Evolutionary conservation across 169 alveolate genomes (phyloP).

Genomic region (Plasmodium cynomolgi): DNA sequence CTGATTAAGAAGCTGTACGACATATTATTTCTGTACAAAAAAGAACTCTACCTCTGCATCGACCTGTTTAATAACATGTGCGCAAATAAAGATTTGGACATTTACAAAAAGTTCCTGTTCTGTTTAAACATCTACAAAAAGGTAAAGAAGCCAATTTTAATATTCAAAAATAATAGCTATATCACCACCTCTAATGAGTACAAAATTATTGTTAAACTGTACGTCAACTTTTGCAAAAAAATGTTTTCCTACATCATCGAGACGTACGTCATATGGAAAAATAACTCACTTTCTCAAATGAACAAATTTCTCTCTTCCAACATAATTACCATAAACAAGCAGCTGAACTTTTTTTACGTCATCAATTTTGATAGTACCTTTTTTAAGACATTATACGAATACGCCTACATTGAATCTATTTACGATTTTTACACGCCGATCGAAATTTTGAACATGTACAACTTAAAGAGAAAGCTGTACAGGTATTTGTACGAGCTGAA

Average conservation of each 20-base stretch:
- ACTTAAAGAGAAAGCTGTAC: slow-evolving; percentile 52
- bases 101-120: slow-evolving; percentile 45
- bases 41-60: slow-evolving; percentile 40
- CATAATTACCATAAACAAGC: slow-evolving; percentile 62
- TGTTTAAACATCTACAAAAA: slow-evolving; percentile 65
- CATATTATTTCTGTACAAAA: slow-evolving; percentile 52
- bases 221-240: slow-evolving; percentile 70
- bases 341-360: slow-evolving; percentile 58
- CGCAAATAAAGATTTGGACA: slow-evolving; percentile 19
- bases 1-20: slow-evolving; percentile 58
- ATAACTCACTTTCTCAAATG: slow-evolving; percentile 66
- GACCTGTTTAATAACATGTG: slow-evolving; percentile 60
- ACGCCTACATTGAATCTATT: slow-evolving; percentile 56
- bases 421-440: slow-evolving; percentile 57
- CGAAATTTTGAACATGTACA: slow-evolving; percentile 61
- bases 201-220: slow-evolving; percentile 61
- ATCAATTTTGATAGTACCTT: slow-evolving; percentile 60
- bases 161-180: slow-evolving; percentile 58
- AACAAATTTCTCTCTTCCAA: slow-evolving; percentile 57
- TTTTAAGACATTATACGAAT: slow-evolving; percentile 65
- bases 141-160: slow-evolving; percentile 60
- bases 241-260: slow-evolving; percentile 63
- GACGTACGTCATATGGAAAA: slow-evolving; percentile 42
- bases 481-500: slow-evolving; percentile 62
- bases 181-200: slow-evolving; percentile 72